phyloP scores from a whole-genome alignment of 2,329 filamentous ascomycete genomes.

The Talaromyces sp. region DNA sequence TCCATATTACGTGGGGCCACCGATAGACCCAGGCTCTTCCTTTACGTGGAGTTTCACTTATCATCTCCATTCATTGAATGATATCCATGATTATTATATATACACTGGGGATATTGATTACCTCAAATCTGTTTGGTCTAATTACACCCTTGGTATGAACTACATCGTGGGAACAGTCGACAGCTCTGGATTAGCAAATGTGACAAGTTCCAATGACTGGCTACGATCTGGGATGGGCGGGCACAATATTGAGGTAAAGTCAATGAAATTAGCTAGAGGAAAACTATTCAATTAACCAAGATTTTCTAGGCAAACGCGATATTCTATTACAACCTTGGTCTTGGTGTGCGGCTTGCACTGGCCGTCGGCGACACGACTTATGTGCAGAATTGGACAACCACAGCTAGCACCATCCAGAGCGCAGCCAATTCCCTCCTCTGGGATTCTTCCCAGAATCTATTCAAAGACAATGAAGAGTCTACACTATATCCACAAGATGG shows the following conservation, averaged over 20 bases:
- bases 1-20: conserved; percentile 45
- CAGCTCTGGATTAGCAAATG: conserved; percentile 41
- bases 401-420: conserved; percentile 19
- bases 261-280: neutral
- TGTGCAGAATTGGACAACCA: conserved; percentile 17
- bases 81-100: conserved; percentile 42
- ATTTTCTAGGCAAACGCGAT: neutral
- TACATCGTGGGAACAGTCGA: conserved; percentile 43
- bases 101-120: conserved; percentile 40
- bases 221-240: conserved; percentile 48
- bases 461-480: conserved; percentile 20
- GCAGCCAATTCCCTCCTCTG: conserved; percentile 25
- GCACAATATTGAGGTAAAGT: conserved; percentile 25
- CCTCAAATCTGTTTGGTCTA: conserved; percentile 38
- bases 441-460: conserved; percentile 20
- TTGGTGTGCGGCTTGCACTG: neutral
- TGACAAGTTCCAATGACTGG: conserved; percentile 44
- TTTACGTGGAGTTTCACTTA: conserved; percentile 49
- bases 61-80: conserved; percentile 48
- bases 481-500: conserved; percentile 6
- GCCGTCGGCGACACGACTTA: neutral
- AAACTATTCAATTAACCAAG: neutral
- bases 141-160: conserved; percentile 40
- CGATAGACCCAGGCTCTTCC: neutral
- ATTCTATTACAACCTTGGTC: conserved; percentile 1